Evolutionary conservation across 768 basidiomycete genomes (phyloP).

Genomic region (Mycena galopus): DNA sequence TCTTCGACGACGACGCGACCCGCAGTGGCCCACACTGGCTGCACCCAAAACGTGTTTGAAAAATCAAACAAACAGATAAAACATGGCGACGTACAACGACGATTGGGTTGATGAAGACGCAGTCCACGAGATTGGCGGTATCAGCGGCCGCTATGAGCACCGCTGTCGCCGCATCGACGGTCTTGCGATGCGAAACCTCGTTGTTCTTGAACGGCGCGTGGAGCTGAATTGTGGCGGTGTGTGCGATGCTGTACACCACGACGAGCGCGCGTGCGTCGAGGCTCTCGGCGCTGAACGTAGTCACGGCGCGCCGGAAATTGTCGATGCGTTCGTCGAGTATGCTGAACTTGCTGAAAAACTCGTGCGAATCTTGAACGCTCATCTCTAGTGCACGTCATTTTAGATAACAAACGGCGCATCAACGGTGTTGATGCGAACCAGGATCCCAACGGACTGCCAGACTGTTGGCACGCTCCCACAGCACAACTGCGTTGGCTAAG

Average conservation of each 20-base stretch:
- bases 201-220: constrained; percentile 20
- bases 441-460: constrained; percentile 15
- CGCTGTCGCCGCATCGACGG: constrained; percentile 18
- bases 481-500: constrained; percentile 27
- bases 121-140: neutral
- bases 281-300: neutral
- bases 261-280: neutral
- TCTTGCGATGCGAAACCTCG: constrained; percentile 15
- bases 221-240: constrained; percentile 32
- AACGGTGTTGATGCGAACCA: constrained; percentile 2
- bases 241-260: constrained; percentile 26
- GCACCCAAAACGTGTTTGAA: neutral
- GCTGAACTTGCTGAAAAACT: neutral
- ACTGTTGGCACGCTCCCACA: constrained; percentile 33
- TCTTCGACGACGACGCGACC: neutral
- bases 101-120: neutral
- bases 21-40: neutral
- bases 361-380: neutral
- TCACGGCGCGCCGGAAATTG: neutral
- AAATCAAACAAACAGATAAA: neutral
- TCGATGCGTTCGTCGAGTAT: constrained; percentile 7
- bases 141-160: constrained; percentile 1
- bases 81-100: neutral
- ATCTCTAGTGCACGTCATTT: neutral
- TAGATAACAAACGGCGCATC: neutral